phyloP scores from a whole-genome alignment of 768 basidiomycete genomes.

The Lactifluus rugatus region DNA sequence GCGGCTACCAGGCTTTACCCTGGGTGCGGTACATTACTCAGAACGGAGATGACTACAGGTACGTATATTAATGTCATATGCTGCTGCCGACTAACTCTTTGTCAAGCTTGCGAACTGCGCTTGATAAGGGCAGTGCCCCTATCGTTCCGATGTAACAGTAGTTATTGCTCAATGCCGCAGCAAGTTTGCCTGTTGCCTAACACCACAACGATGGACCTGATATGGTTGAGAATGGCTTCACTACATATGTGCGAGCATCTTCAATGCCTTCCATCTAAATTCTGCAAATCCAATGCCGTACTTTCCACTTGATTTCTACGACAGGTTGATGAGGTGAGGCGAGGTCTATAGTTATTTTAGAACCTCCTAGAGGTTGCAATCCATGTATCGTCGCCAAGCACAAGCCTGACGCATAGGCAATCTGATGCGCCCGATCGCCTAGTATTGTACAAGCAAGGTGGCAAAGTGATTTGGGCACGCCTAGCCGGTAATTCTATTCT shows the following conservation, averaged over 20 bases:
- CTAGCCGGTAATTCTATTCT: neutral
- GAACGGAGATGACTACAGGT: conserved; percentile 90
- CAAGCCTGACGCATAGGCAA: neutral
- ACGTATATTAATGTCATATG: conserved; percentile 13
- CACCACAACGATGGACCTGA: neutral
- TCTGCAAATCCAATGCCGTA: neutral
- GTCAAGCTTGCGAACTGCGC: conserved; percentile 56
- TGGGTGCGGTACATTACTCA: conserved; percentile 95
- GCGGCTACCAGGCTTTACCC: conserved; percentile 90
- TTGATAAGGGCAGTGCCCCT: conserved; percentile 63
- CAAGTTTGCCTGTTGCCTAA: too few relatives aligned
- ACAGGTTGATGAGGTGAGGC: neutral
- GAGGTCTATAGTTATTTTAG: neutral
- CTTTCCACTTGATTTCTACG: neutral
- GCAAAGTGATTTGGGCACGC: neutral
- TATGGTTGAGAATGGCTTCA: neutral
- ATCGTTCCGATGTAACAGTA: conserved; percentile 36
- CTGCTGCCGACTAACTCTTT: neutral
- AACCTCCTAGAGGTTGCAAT: neutral
- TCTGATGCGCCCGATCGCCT: neutral
- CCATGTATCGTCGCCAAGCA: neutral
- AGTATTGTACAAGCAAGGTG: neutral
- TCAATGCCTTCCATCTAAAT: neutral
- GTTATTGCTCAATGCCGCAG: neutral
- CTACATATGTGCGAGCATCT: neutral